Base-by-base conservation (phyloP, 352 stramenopile genomes). In the Pythium coloratum region DNA sequence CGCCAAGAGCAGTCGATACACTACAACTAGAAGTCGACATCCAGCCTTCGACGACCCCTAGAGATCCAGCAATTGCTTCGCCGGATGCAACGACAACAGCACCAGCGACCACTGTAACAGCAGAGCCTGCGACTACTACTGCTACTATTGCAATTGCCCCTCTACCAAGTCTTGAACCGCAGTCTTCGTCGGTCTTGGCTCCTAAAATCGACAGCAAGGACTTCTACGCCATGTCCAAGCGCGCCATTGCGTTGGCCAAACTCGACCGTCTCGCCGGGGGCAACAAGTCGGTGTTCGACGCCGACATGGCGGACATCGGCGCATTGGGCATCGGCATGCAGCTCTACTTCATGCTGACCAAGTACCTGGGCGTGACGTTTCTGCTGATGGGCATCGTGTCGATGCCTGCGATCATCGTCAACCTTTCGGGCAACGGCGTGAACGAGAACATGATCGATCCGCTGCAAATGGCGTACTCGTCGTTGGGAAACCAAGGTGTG, bases 331-430 rank as follows among this genome's bases (percentile, higher is more conserved):
- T 96, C 44, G 88, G 86, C 12, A 76, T 96, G 70, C 79, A 91
- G 73, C 74, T 96, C 5, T 96, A 94, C 53, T 96, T 96, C 42
- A 84, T 94, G 73, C 66, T 96, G 33, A 89, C 84, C 47, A 91
- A 94, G 77, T 90, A 92, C 56, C 55, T 91, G 59, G 71, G 71
- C 33, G 68, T 86, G 20, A 69, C 73, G 6, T 92, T 96, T 57
- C 53, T 92, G 6, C n/a, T 76, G 47, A 93, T 94, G 83, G 84
- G 84, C 14, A 62, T 91, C 38, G 54, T 91, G 6, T 75, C 87
- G 16, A 60, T 93, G 16, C 87, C 85, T 1, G 67, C 70, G 2
- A 91, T 95, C 49, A 66, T 82, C 0, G 64, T 92, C 8, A 89
- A 94, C 59, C 78, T 84, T 33, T 85, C 66, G 8, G 87, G 85